Conservation (phyloP, 2,329 filamentous ascomycete genomes). For the Lachnellula cervina region DNA sequence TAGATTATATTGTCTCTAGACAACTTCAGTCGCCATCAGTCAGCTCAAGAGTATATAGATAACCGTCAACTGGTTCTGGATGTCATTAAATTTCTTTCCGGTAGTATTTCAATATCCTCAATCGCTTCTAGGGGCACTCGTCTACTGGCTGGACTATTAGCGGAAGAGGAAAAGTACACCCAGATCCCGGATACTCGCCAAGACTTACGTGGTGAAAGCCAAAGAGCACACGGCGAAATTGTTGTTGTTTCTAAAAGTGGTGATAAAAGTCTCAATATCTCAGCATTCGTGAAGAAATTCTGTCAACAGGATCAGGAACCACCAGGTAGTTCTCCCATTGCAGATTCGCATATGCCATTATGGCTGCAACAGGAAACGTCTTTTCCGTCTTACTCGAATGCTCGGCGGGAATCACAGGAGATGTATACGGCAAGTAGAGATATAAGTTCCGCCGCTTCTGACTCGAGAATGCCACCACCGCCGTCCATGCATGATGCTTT, state of each 20-base stretch:
- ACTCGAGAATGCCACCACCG: neutral
- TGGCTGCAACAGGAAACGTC: conserved; percentile 13
- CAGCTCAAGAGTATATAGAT: conserved; percentile 27
- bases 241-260: conserved; percentile 1
- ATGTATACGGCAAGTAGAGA: neutral
- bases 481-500: neutral
- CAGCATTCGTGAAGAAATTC: conserved; percentile 29
- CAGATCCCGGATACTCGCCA: neutral
- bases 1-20: conserved; percentile 31
- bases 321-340: conserved; percentile 9
- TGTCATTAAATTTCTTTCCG: conserved; percentile 31
- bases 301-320: conserved; percentile 19
- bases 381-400: conserved; percentile 13
- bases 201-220: neutral
- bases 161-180: conserved; percentile 13
- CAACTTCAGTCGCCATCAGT: conserved; percentile 27
- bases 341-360: conserved; percentile 10
- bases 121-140: conserved; percentile 36
- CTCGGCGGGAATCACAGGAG: neutral
- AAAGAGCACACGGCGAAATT: neutral
- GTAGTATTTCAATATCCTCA: conserved; percentile 33
- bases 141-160: conserved; percentile 34
- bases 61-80: conserved; percentile 32
- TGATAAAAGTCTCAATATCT: conserved; percentile 25
- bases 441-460: neutral